Evolutionary conservation across 2,329 filamentous ascomycete genomes (phyloP), one percentile per base, ranked within the genome.

Genomic region (Lasiodiplodia hormozganensis): DNA sequence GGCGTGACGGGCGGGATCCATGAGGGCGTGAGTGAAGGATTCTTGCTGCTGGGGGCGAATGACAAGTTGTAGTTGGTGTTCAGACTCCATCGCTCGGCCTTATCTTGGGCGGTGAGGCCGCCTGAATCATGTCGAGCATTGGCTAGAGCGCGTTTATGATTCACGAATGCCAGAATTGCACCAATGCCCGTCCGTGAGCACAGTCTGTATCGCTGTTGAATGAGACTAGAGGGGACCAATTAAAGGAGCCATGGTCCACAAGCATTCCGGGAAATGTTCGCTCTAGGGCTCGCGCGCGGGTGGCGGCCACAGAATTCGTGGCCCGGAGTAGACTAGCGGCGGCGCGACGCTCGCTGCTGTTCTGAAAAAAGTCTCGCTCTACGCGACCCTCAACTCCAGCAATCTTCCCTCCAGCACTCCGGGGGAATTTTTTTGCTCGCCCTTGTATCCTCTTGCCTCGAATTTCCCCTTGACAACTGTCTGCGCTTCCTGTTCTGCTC

Each of bases 1-100:
- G 87, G 88, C 23, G 80, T 93, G 62, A 85, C 88, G 2, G 89
- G 88, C 16, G 91, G 91, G 0, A 81, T 93, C 52, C 88, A 88
- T 72, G 89, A 92, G 72, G 89, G 91, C 6, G 81, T 84, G 43
- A 84, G 82, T 1, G 84, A 88, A 70, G 87, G 87, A 0, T 80
- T 88, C 76, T 75, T 62, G 57, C 34, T 68, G 14, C 49, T 68
- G 8, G 66, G 66, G 16, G 38, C 66, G 34, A 62, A 60, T 21
- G 65, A 58, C 12, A 51, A 67, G 43, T 49, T 47, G 54, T 57
- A 49, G 47, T 21, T 11, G 31, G 11, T 58, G 18, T 18, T 21
- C 16, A 43, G 34, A n/a, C 36, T 43, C n/a, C 12, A 40, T 25
- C 25, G 43, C n/a, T 38, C 28, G 43, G 43, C 31, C n/a, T 51